Base-by-base conservation (phyloP, 306 rosid genomes). In the Quercus glauca region DNA sequence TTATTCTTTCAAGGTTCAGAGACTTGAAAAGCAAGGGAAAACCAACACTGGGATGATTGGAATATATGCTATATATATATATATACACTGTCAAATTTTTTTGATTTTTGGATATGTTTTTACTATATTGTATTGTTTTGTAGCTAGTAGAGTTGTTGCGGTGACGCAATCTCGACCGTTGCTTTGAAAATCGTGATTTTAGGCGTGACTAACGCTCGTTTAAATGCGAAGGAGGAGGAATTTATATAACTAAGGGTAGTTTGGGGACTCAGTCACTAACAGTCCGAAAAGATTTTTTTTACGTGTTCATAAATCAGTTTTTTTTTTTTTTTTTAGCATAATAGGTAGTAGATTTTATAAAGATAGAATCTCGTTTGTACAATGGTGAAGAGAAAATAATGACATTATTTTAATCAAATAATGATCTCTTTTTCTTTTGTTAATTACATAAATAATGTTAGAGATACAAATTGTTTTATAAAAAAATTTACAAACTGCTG, bases 21-120 rank as follows among this genome's bases (percentile, higher is more conserved):
- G 86, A 82, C 17, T 49, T 49, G 4, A 49, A 49, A 13, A 49
- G 76, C 58, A 71, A 82, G 69, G 78, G 77, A 81, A 55, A 52
- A 72, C 86, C 80, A 79, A 89, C 51, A 77, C 75, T 74, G 49
- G 49, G 78, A 77, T 77, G 83, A 80, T 80, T 83, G 87, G 89
- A 85, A 82, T 76, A 61, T 76, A 53, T 73, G 80, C 92, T 84
- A 84, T 90, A 89, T 90, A 89, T 94, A 92, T 94, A 89, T 87
- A 85, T 65, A 31, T 3, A 1, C 45, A 68, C 55, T 64, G 18
- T 59, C 43, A 28, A 25, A 2, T 35, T 35, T 33, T 37, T 76
- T 64, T 59, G 0, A 13, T 9, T 11, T 49, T 3, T 49, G 53
- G 53, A n/a, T 59, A 23, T 12, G 65, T 41, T 9, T 9, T 77